Base-by-base conservation (phyloP, 2,329 filamentous ascomycete genomes). In the Pseudonectria buxi region DNA sequence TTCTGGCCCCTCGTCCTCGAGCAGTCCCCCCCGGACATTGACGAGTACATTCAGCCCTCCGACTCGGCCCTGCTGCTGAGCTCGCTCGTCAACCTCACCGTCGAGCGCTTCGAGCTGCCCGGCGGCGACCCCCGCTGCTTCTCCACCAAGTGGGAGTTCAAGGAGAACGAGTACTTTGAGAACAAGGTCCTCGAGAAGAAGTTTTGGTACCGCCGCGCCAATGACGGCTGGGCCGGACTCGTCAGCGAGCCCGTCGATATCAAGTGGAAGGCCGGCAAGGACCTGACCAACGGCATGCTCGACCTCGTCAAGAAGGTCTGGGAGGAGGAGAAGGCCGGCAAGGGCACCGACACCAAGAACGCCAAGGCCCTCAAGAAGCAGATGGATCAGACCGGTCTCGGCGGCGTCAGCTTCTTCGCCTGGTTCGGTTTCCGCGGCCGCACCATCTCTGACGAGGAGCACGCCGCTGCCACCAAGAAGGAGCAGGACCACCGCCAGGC, bases 1-100 rank as follows among this genome's bases (percentile, higher is more conserved):
- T 98, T 96, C 77, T 96, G 92, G 92, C 73, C 86, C n/a, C 76
- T 94, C 39, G 89, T 95, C 38, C 74, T 96, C 59, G 86, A 94
- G 68, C 83, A 88, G 65, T 81, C 85, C 3, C 88, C 89, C 2
- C 72, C 76, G 30, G 87, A 95, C 45, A 76, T 98, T 50, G 88
- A 95, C 65, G 81, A 87, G 63, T 88, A 82, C 71, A 83, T 96
- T 57, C 81, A 87, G 58, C 83, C 86, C 28, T 74, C 76, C 32
- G 90, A 96, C 67, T 79, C 81, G 11, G 73, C 74, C 7, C 67
- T 92, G 43, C 75, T 96, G 40, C 74, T 81, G 44, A 71, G 76
- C 27, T 70, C 73, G 35, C 78, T 96, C 38, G 73, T 69, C 40
- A 72, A 72, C 47, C 52, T 98, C 48, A 75, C 74, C 14, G 83